Conservation (phyloP, 2,329 filamentous ascomycete species). For the Bipolaris bicolor region DNA sequence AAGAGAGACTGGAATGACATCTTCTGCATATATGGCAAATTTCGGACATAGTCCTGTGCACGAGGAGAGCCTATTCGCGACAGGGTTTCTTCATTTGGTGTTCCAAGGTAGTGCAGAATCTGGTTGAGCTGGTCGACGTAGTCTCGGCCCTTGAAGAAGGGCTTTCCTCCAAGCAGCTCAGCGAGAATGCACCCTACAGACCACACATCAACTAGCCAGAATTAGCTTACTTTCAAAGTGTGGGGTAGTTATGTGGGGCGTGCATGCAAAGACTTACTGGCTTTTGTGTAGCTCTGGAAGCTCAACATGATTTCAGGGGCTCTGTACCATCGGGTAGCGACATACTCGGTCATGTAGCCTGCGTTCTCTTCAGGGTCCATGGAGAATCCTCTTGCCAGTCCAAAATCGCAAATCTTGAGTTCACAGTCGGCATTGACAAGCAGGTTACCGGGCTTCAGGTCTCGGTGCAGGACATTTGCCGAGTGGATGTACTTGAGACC, state of each 20-base stretch:
- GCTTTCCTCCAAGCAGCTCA: constrained; percentile 91
- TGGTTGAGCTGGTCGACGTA: constrained; percentile 99
- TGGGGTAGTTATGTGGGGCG: constrained; percentile 11
- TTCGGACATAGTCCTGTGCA: constrained; percentile 97
- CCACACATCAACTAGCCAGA: constrained; percentile 86
- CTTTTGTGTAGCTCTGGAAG: constrained; percentile 99
- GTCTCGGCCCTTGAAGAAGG: constrained; percentile 99
- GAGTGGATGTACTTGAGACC: constrained; percentile 99
- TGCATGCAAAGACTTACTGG: constrained; percentile 60
- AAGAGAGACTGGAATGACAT: constrained; percentile 87
- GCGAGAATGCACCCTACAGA: constrained; percentile 98
- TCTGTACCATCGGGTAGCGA: constrained; percentile 97
- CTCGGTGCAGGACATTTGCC: constrained; percentile 94
- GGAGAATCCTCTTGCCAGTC: constrained; percentile 93
- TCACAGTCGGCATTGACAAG: constrained; percentile 99
- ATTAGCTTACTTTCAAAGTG: constrained; percentile 26
- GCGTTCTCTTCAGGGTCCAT: constrained; percentile 98
- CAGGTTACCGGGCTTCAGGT: constrained; percentile 95
- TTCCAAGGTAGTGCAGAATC: constrained; percentile 96
- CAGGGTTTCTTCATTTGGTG: constrained; percentile 92
- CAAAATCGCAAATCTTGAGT: constrained; percentile 99
- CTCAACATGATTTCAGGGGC: constrained; percentile 99
- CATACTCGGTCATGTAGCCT: constrained; percentile 99
- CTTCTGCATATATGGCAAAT: constrained; percentile 94
- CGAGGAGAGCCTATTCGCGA: constrained; percentile 92